Evolutionary conservation across 495 filamentous ascomycete species (phyloP).

Genomic region (Aspergillus taichungensis): DNA sequence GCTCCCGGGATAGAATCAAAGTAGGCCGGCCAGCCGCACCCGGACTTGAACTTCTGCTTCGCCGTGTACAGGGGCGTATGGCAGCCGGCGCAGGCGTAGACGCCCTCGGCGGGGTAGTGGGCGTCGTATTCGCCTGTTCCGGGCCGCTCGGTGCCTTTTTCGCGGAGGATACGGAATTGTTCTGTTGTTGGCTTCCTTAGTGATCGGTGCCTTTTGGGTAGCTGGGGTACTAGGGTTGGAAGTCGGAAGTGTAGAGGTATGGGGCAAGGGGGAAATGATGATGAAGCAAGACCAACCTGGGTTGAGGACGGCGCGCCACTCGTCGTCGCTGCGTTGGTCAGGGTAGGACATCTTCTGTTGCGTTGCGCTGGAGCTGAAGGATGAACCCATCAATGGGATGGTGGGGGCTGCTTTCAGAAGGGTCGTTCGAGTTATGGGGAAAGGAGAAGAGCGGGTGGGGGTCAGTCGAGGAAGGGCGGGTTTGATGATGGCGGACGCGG

Average conservation of each 20-base stretch:
- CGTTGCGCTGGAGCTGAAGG: slow-evolving; percentile 57
- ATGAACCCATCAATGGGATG: slow-evolving; percentile 67
- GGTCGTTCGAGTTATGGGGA: slow-evolving; percentile 26
- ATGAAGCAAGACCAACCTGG: slow-evolving; percentile 62
- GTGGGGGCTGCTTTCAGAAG: slow-evolving; percentile 52
- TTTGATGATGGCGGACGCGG: slow-evolving; percentile 15
- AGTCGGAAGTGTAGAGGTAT: background rate
- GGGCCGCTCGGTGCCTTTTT: slow-evolving; percentile 83
- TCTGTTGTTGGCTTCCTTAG: slow-evolving; percentile 43
- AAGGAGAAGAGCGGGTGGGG: slow-evolving; percentile 2
- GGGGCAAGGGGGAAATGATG: too few relatives aligned
- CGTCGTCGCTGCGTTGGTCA: slow-evolving; percentile 65
- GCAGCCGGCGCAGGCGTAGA: slow-evolving; percentile 83
- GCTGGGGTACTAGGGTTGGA: background rate
- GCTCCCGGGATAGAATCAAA: slow-evolving; percentile 90
- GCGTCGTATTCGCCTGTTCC: slow-evolving; percentile 78
- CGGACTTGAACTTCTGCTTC: slow-evolving; percentile 86
- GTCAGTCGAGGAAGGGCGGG: slow-evolving; percentile 19
- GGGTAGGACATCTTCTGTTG: slow-evolving; percentile 65
- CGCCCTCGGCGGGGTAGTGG: slow-evolving; percentile 62
- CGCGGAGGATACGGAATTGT: slow-evolving; percentile 85
- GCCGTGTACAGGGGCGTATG: slow-evolving; percentile 82
- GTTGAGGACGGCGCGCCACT: slow-evolving; percentile 81
- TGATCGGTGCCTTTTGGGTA: background rate
- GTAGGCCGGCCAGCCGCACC: slow-evolving; percentile 97